Evolutionary conservation across 306 rosid species (phyloP), one percentile per base, ranked within the genome.

Genomic region (Gynostemma pentaphyllum): DNA sequence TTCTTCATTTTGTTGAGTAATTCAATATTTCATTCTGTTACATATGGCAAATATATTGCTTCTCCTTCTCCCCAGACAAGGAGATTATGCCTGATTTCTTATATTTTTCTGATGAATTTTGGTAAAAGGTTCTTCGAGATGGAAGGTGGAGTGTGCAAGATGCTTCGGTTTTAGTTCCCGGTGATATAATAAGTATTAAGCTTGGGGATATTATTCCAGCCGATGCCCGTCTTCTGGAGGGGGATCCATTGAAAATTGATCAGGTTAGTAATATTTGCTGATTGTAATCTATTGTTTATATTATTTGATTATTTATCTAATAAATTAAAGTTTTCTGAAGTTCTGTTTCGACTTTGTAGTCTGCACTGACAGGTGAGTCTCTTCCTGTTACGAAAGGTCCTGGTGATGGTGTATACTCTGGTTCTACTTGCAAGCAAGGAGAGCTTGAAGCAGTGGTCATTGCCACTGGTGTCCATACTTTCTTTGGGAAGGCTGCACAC

Each of bases 361-460:
- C 98, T 70, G 83, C 98, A 18, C 96, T 92, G 53, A 92, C 98
- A 4, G 98, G 98, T 0, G 98, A 92, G 78, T 92, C 98, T 42
- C 83, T 92, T 59, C 96, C 98, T 0, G 98, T 88, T 76, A 92
- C 98, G 5, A 92, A 92, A 78, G 95, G 96, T 54, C 95, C 98
- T 0, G 96, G 98, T 10, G 98, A 92, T 63, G 98, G 98, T 14
- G 87, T 92, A 15, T 92, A 92, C 59, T 92, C 98, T 46, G 98
- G 98, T 74, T 92, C 98, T 16, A 92, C 98, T 57, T 92, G 98
- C 81, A 92, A 92, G 61, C 98, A 92, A 72, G 98, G 98, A 76
- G 98, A 92, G 85, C 79, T 92, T 70, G 98, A 92, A 73, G 96
- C 95, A 26, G 88, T 92, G 66, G 96, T 88, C 75, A 92, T 92